These are phyloP conservation scores for Hansenula sp. DNA, from an alignment of 1,139 yeast genomes.

Conservation along the genomic window DNA sequence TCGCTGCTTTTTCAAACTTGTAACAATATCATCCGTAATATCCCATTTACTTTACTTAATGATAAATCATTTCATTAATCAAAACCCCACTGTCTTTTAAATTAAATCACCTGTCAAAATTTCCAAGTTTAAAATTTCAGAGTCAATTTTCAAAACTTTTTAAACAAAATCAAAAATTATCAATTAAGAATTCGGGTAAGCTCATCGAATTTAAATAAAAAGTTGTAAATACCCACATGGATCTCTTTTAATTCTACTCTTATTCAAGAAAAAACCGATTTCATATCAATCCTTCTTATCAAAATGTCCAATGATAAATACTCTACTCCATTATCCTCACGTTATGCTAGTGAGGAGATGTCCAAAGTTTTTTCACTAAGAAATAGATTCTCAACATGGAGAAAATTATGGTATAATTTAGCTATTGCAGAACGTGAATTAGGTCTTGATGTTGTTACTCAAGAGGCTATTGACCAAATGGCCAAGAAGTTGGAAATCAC, in stretches of 20 bases:
- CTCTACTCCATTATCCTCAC: slow-evolving; percentile 88
- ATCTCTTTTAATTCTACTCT: background rate
- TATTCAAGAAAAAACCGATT: background rate
- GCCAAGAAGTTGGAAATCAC: slow-evolving; percentile 71
- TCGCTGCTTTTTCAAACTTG: too few relatives aligned
- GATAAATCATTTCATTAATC: too few relatives aligned
- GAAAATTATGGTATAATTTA: slow-evolving; percentile 92
- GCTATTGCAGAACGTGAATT: slow-evolving; percentile 95
- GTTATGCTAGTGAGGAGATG: slow-evolving; percentile 98
- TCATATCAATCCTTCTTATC: background rate
- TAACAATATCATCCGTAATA: too few relatives aligned
- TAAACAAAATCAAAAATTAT: background rate
- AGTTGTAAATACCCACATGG: background rate
- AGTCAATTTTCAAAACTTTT: background rate
- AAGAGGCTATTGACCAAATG: slow-evolving; percentile 90
- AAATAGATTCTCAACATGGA: slow-evolving; percentile 96
- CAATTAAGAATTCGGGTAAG: background rate
- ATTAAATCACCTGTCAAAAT: background rate
- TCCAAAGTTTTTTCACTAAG: slow-evolving; percentile 85
- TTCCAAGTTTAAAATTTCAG: background rate
- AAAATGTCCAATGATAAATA: slow-evolving; percentile 53
- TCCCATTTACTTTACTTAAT: too few relatives aligned
- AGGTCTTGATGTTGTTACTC: slow-evolving; percentile 80
- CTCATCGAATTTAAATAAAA: background rate
- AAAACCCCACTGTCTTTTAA: too few relatives aligned